These are phyloP conservation scores for Nissolia schottii DNA, from an alignment of 306 rosid genomes.

Conservation along the genomic window DNA sequence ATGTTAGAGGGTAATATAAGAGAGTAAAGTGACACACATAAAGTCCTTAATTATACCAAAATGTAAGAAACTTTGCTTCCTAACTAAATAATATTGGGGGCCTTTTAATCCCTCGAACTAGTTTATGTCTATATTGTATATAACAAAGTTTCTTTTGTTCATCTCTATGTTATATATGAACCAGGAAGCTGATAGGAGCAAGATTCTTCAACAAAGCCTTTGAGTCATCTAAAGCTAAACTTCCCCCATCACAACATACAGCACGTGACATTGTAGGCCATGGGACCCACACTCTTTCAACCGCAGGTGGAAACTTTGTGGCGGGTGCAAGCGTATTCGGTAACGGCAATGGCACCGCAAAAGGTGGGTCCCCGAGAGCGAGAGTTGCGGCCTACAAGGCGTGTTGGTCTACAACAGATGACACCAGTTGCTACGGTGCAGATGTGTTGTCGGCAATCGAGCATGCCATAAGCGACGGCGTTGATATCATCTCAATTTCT, in stretches of 20 bases:
- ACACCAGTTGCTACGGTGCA: conserved; percentile 42
- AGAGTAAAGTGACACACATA: too few relatives aligned
- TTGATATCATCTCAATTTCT: conserved; percentile 49
- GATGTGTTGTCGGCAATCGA: conserved; percentile 61
- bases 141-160: background rate
- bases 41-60: too few relatives aligned
- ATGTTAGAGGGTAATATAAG: too few relatives aligned
- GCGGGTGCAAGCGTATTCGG: conserved; percentile 33
- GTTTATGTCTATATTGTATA: too few relatives aligned
- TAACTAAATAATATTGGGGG: too few relatives aligned
- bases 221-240: background rate
- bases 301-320: conserved; percentile 65
- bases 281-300: conserved; percentile 78
- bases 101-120: too few relatives aligned
- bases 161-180: background rate
- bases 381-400: conserved; percentile 72
- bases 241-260: background rate
- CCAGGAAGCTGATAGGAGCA: conserved; percentile 76
- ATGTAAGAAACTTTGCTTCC: too few relatives aligned
- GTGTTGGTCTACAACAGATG: conserved; percentile 45
- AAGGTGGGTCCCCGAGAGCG: conserved; percentile 81
- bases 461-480: conserved; percentile 55
- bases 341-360: conserved; percentile 71
- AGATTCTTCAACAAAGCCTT: conserved; percentile 52
- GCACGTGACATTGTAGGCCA: conserved; percentile 61